These are phyloP conservation scores for Onygenales sp. DNA, from an alignment of 2,329 filamentous ascomycete species.

Conservation along the genomic window DNA sequence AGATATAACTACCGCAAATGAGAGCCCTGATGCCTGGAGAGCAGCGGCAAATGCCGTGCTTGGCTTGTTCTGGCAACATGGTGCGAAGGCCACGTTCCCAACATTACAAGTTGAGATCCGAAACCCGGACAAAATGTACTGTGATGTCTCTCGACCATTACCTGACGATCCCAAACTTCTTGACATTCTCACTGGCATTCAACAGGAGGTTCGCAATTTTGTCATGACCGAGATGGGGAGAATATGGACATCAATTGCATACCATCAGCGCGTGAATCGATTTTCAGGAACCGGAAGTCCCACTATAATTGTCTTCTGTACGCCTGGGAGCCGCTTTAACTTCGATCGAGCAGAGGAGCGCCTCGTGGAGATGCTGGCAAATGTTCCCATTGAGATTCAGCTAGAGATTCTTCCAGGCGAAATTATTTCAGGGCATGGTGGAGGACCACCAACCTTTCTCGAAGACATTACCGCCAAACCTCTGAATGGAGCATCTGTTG, in stretches of 20 bases:
- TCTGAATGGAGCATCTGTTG: constrained; percentile 1
- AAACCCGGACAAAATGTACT: background rate
- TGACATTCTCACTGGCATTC: background rate
- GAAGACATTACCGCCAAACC: background rate
- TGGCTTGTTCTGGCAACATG: background rate
- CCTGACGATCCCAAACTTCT: background rate
- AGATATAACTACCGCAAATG: background rate
- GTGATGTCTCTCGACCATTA: background rate
- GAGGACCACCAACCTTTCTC: background rate
- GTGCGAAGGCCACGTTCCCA: background rate
- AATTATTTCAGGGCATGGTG: background rate
- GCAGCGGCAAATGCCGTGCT: background rate
- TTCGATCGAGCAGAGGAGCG: background rate
- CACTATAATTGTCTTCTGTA: background rate
- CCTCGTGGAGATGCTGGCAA: background rate
- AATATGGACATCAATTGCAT: background rate
- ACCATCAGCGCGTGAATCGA: background rate
- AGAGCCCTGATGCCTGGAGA: background rate
- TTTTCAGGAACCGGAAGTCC: background rate
- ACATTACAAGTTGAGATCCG: background rate
- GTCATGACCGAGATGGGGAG: background rate
- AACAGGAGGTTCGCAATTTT: background rate
- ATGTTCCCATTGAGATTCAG: background rate
- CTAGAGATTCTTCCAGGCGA: background rate
- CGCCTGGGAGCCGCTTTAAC: background rate